Conservation (phyloP, 2,329 filamentous ascomycete genomes). For the Pyrenophora tritici-repentis region DNA sequence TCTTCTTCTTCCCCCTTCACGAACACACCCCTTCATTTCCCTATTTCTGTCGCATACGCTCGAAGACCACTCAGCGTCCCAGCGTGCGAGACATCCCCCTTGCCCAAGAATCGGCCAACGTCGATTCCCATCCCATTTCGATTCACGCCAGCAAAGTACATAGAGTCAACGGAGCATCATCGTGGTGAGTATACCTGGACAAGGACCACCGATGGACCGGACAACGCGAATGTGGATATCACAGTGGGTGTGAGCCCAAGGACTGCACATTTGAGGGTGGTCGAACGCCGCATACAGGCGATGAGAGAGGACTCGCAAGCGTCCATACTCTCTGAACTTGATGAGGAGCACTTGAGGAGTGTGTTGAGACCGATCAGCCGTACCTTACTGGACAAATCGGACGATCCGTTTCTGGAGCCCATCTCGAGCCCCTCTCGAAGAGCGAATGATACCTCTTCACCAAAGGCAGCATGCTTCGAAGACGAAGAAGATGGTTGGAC, state of each 20-base stretch:
- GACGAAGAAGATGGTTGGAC: conserved; percentile 40
- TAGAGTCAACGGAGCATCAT: conserved; percentile 54
- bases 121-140: conserved; percentile 44
- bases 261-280: conserved; percentile 19
- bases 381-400: conserved; percentile 33
- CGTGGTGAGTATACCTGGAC: conserved; percentile 55
- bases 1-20: conserved; percentile 54
- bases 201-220: conserved; percentile 21
- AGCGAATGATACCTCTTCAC: conserved; percentile 18
- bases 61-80: conserved; percentile 29
- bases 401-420: conserved; percentile 22
- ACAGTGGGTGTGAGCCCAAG: conserved; percentile 27
- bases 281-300: conserved; percentile 30
- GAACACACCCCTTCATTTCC: conserved; percentile 51
- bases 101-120: conserved; percentile 36
- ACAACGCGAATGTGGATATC: background rate
- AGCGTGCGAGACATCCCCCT: conserved; percentile 35
- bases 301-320: conserved; percentile 37
- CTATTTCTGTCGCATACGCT: conserved; percentile 37
- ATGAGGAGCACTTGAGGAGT: conserved; percentile 44
- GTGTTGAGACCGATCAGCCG: conserved; percentile 52
- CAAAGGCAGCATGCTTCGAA: conserved; percentile 2
- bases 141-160: conserved; percentile 24
- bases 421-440: conserved; percentile 3
- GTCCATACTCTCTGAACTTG: conserved; percentile 39